Evolutionary conservation across 345 rosid species (phyloP).

Genomic region (Gossypium sturtianum): DNA sequence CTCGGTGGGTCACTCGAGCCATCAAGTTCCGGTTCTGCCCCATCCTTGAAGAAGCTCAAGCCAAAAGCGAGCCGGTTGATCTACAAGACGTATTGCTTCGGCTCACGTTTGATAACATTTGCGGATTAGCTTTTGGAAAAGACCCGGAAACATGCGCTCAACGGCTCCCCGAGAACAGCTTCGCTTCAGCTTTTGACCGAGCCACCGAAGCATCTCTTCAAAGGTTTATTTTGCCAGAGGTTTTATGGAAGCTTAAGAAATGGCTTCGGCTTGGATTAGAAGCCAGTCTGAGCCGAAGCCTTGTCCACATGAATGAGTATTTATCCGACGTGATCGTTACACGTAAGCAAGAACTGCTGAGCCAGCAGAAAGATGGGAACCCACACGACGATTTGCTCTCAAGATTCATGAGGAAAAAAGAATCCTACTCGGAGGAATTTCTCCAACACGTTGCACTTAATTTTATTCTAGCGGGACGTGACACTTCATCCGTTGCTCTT

Average conservation of each 20-base stretch:
- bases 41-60: conserved; percentile 54
- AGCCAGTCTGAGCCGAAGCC: conserved; percentile 71
- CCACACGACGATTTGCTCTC: conserved; percentile 80
- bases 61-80: conserved; percentile 49
- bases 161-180: conserved; percentile 64
- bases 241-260: conserved; percentile 71
- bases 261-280: conserved; percentile 83
- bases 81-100: conserved; percentile 85
- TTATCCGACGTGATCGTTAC: conserved; percentile 55
- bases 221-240: conserved; percentile 81
- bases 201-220: conserved; percentile 91
- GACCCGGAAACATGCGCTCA: conserved; percentile 80
- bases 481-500: conserved; percentile 90
- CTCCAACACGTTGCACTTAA: conserved; percentile 91
- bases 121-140: conserved; percentile 94
- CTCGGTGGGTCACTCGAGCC: conserved; percentile 84
- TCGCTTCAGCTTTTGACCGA: conserved; percentile 73
- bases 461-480: conserved; percentile 95
- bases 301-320: conserved; percentile 55
- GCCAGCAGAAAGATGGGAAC: conserved; percentile 38
- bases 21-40: conserved; percentile 69
- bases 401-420: conserved; percentile 84
- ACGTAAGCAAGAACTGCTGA: conserved; percentile 66
- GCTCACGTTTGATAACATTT: conserved; percentile 89
- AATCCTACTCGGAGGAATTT: conserved; percentile 62